These are phyloP conservation scores for Gracilariopsis chorda DNA, from an alignment of 23 red algal genomes.

Conservation along the genomic window DNA sequence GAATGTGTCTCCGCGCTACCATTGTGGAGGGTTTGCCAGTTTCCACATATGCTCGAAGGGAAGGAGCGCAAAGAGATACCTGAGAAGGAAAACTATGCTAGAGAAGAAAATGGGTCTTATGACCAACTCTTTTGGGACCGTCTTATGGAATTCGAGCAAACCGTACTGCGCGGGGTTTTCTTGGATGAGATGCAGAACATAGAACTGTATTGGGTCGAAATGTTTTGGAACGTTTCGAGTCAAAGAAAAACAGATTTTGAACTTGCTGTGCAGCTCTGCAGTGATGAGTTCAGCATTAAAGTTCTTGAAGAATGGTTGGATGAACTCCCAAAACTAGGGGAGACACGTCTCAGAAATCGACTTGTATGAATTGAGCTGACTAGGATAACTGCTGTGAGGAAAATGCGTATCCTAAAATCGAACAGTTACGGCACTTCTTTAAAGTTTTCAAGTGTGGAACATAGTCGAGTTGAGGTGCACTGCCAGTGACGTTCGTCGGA, in stretches of 20 bases:
- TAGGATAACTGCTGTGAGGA: too few relatives aligned
- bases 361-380: too few relatives aligned
- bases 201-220: neutral
- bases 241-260: neutral
- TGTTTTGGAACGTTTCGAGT: neutral
- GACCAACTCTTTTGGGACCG: neutral
- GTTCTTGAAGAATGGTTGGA: neutral
- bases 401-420: too few relatives aligned
- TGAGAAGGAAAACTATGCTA: neutral
- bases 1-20: neutral
- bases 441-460: too few relatives aligned
- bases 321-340: too few relatives aligned
- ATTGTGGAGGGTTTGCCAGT: neutral
- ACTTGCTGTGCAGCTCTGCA: neutral
- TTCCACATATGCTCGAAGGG: neutral
- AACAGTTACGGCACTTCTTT: too few relatives aligned
- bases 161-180: neutral
- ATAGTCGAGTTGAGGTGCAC: too few relatives aligned
- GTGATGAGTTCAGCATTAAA: neutral
- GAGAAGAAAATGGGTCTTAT: neutral
- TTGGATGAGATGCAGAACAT: neutral
- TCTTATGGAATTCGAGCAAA: neutral
- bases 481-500: too few relatives aligned
- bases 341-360: too few relatives aligned
- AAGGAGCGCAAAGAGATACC: neutral